Percentiles rank a stretch among this genome's conserved stretches.
These are phyloP conservation scores for Synchytrium microbalum DNA, from an alignment of 371 early-diverging fungal genomes.

Conservation along the genomic window DNA sequence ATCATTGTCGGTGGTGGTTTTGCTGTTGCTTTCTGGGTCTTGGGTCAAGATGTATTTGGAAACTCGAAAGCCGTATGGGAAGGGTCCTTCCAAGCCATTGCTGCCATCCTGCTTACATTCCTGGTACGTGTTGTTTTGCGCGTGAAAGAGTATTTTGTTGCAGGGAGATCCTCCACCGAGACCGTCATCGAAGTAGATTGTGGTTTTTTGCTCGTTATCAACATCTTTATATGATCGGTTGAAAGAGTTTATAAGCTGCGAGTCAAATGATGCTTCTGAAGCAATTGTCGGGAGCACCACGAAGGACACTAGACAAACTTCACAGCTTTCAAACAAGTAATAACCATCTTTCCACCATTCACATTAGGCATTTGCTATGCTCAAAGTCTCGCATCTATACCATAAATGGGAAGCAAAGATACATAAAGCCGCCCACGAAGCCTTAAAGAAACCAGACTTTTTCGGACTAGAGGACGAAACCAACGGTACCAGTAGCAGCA, in stretches of 20 bases:
- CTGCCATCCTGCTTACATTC: constrained; percentile 8
- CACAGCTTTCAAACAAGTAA: no score
- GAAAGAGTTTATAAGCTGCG: no score
- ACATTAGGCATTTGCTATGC: constrained; percentile 13
- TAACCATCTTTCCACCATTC: no score
- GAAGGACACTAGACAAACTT: no score
- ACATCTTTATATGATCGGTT: no score
- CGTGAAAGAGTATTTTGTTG: neutral
- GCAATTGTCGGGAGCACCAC: no score
- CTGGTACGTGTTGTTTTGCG: neutral
- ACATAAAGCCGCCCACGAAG: constrained; percentile 4
- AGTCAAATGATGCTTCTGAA: no score
- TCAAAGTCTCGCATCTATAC: constrained; percentile 4
- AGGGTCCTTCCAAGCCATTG: constrained; percentile 10
- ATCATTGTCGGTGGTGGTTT: constrained; percentile 12
- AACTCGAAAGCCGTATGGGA: constrained; percentile 11
- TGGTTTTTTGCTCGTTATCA: no score
- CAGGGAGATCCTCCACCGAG: no score
- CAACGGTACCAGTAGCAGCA: constrained; percentile 4
- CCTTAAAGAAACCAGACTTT: no score
- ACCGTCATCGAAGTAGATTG: no score
- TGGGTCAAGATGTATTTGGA: constrained; percentile 15
- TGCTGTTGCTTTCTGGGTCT: constrained; percentile 12
- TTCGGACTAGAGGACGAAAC: no score
- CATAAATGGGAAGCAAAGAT: constrained; percentile 17